Base-by-base conservation (phyloP, 2,329 filamentous ascomycete species). In the Alternaria panax region DNA sequence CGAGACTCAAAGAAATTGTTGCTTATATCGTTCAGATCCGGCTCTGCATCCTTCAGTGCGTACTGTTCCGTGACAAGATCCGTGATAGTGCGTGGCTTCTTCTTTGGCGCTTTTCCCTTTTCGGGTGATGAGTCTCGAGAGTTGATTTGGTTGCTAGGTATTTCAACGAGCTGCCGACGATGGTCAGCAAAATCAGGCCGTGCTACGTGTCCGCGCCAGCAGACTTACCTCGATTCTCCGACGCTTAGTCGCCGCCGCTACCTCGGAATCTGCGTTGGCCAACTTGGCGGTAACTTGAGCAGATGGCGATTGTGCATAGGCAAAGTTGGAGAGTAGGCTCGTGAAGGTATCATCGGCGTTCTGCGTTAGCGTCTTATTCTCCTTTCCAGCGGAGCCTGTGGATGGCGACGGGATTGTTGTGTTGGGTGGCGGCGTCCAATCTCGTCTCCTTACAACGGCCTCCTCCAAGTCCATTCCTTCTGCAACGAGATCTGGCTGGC, bases 81-180 rank as follows among this genome's bases (percentile, higher is more conserved):
- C 57, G 77, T 79, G 24, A 79, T 78, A 4, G 77, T 79, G n/a
- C 74, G 67, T 7, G 75, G 54, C 43, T 78, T 79, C 68, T 78
- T 78, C 57, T 76, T 79, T 0, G 74, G 71, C 3, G 71, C 73
- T 62, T 75, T 78, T 14, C 65, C 69, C 40, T 76, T 77, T 20
- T 73, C 70, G 7, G 71, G 69, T 1, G 74, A 74, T 4, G 68
- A 58, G 20, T 69, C 64, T 38, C 69, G 60, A 2, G 67, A 69
- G 40, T 48, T 57, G 14, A 54, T 46, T 22, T 71, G 66, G n/a
- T 73, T 66, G 24, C 57, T 59, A 16, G 69, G 68, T n/a, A 76
- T 57, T 34, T 72, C 68, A 36, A 76, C 52, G 11, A 75, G 66
- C 64, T 73, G 36, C 20, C 45, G 18, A 41, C 9, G 27, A 16